phyloP scores from a whole-genome alignment of 768 basidiomycete species.

The Antrodiella citrinella region DNA sequence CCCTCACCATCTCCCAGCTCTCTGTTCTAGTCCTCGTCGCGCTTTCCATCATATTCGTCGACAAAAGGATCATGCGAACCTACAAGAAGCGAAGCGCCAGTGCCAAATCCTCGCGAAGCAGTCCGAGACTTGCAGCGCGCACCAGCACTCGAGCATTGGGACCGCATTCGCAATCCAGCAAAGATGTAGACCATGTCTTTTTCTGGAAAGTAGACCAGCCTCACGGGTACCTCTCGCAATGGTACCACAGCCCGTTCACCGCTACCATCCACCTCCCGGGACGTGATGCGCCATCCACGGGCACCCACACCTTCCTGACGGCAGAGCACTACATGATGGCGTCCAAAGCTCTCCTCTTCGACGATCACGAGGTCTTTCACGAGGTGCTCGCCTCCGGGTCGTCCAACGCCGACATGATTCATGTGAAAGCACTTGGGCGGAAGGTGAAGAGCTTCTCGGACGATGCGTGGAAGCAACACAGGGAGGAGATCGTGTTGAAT shows the following conservation, averaged over 20 bases:
- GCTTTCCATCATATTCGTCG: neutral
- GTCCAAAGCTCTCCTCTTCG: slow-evolving; percentile 50
- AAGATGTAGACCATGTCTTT: slow-evolving; percentile 15
- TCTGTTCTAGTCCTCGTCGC: neutral
- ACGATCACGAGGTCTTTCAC: slow-evolving; percentile 33
- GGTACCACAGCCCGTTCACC: slow-evolving; percentile 42
- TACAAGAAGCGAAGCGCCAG: neutral
- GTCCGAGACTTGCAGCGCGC: neutral
- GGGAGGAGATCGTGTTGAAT: slow-evolving; percentile 42
- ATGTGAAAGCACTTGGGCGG: slow-evolving; percentile 48
- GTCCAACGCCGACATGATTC: slow-evolving; percentile 29
- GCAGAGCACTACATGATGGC: slow-evolving; percentile 69
- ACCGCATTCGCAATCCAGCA: neutral
- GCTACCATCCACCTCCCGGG: slow-evolving; percentile 12
- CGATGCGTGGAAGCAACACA: slow-evolving; percentile 34
- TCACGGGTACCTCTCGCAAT: slow-evolving; percentile 22
- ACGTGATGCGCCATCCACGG: neutral
- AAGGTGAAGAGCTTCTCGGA: slow-evolving; percentile 42
- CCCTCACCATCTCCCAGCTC: neutral
- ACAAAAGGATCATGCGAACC: neutral
- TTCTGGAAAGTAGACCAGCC: slow-evolving; percentile 17
- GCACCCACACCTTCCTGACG: slow-evolving; percentile 27
- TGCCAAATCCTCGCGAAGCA: neutral
- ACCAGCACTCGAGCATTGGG: neutral
- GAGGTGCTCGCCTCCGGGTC: slow-evolving; percentile 27